Percentiles rank a stretch among this genome's conserved stretches.
Evolutionary conservation across 805 yeast species (phyloP).

Genomic region (Wickerhamomyces pijperi): DNA sequence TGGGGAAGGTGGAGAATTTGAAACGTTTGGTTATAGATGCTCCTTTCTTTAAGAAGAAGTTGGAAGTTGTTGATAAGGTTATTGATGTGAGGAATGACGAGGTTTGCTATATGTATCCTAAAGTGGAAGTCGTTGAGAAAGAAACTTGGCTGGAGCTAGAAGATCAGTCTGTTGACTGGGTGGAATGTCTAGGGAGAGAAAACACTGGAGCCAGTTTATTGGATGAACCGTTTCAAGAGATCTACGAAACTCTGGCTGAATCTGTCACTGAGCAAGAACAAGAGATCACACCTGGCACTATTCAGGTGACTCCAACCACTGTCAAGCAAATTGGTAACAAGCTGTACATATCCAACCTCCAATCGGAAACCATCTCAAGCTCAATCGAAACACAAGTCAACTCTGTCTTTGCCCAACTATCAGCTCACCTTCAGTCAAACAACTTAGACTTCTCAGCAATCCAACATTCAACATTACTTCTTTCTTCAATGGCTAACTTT

Average conservation of each 20-base stretch:
- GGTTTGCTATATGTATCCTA: conserved; percentile 54
- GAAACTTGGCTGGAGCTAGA: conserved; percentile 12
- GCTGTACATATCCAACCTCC: conserved; percentile 33
- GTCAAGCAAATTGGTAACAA: conserved; percentile 18
- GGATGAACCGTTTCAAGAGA: conserved; percentile 27
- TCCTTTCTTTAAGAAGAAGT: conserved; percentile 58
- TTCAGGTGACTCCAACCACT: too few species aligned
- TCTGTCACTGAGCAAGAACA: too few species aligned
- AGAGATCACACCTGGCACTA: too few species aligned
- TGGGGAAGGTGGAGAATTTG: conserved; percentile 99
- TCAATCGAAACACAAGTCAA: conserved; percentile 32
- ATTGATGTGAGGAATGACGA: conserved; percentile 35
- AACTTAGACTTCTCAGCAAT: conserved; percentile 25
- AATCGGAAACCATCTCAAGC: conserved; percentile 3
- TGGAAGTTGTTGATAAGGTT: conserved; percentile 14
- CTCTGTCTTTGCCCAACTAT: conserved; percentile 33
- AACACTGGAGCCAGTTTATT: conserved; percentile 19
- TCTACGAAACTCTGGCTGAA: conserved; percentile 13
- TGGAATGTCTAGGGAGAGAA: conserved; percentile 8
- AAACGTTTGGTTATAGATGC: conserved; percentile 86
- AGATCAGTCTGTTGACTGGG: conserved; percentile 14
- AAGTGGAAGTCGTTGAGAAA: conserved; percentile 38
- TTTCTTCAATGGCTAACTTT: conserved; percentile 59
- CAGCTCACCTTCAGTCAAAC: conserved; percentile 18
- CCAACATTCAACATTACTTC: conserved; percentile 47